Base-by-base conservation (phyloP, 164 flowering plant genomes). In the Vitis amurensis region DNA sequence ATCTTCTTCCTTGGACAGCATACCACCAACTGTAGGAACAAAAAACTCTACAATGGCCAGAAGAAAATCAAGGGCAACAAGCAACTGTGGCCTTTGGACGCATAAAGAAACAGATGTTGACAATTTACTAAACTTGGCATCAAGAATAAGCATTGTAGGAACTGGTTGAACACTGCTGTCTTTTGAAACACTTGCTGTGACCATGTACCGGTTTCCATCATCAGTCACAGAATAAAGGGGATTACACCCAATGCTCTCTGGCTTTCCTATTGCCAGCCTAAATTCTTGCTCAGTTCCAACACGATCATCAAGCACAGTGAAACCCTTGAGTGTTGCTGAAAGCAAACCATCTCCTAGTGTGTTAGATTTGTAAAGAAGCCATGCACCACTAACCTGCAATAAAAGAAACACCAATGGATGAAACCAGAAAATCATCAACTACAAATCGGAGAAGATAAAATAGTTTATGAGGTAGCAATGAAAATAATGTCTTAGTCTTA, bases 21-120 rank as follows among this genome's bases (percentile, higher is more conserved):
- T 75, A 80, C 63, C 59, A 29, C 90, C 83, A 66, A 91, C 80
- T 8, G 83, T 64, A 48, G 99, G 99, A 56, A 91, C 98, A 81
- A 95, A 95, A 81, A 95, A 95, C 80, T 95, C 99, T 62, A 83
- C 90, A 53, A 91, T 84, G n/a, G 93, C 98, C 47, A 95, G 83
- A 61, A 95, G 77, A 80, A 95, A 95, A 84, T 95, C 99, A 79
- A 95, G 97, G 51, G 97, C 96, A 73, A 95, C 99, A 66, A 95
- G 97, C 77, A 95, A 71, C 37, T 93, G 98, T 64, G 99, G 99
- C 80, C 96, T 88, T 71, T 95, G 99, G 68, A 95, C 59, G 59
- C 87, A 82, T 13, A 91, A 61, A 55, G 87, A 86, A 51, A 95
- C 68, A 71, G 74, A 77, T 19, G 92, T 86, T 15, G 83, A 86